phyloP scores from a whole-genome alignment of 2,329 filamentous ascomycete genomes.

The Colletotrichum gloeosporioides region DNA sequence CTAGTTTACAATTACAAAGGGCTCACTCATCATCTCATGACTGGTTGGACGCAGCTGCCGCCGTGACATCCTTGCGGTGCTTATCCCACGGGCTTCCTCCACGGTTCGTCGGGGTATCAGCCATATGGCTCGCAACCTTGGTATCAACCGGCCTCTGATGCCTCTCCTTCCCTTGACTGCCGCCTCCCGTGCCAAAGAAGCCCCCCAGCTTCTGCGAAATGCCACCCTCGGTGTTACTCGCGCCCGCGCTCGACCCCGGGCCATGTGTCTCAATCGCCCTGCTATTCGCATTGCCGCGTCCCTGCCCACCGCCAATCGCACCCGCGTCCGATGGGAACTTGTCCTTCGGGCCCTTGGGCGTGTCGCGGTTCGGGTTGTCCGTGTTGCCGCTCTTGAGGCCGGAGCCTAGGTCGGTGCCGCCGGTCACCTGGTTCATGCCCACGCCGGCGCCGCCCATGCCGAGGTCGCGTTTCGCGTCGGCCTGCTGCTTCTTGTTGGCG shows the following conservation, averaged over 20 bases:
- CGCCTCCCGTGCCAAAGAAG: slow-evolving; percentile 30
- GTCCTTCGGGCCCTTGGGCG: slow-evolving; percentile 28
- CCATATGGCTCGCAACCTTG: slow-evolving; percentile 9
- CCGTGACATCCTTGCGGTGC: slow-evolving; percentile 18
- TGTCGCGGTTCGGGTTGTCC: slow-evolving; percentile 24
- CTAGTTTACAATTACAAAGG: not conserved
- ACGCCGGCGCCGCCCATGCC: slow-evolving; percentile 36
- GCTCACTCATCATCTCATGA: not conserved
- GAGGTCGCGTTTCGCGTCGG: slow-evolving; percentile 33
- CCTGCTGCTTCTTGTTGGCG: slow-evolving; percentile 9
- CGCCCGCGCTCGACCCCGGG: not conserved
- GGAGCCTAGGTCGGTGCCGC: slow-evolving; percentile 32
- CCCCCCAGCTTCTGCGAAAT: slow-evolving; percentile 22
- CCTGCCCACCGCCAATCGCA: slow-evolving; percentile 35
- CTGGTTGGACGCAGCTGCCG: not conserved
- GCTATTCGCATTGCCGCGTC: slow-evolving; percentile 31
- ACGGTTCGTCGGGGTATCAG: slow-evolving; percentile 20
- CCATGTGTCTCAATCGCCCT: slow-evolving; percentile 30
- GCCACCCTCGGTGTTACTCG: not conserved
- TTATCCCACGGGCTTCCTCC: slow-evolving; percentile 21
- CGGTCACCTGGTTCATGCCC: slow-evolving; percentile 33
- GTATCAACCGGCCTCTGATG: slow-evolving; percentile 10
- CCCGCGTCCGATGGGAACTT: slow-evolving; percentile 38
- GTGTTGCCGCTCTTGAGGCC: slow-evolving; percentile 21
- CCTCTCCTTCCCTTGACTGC: slow-evolving; percentile 18